Base-by-base conservation (phyloP, 148 eudicot species). In the Amaranthus hypochondriacus region DNA sequence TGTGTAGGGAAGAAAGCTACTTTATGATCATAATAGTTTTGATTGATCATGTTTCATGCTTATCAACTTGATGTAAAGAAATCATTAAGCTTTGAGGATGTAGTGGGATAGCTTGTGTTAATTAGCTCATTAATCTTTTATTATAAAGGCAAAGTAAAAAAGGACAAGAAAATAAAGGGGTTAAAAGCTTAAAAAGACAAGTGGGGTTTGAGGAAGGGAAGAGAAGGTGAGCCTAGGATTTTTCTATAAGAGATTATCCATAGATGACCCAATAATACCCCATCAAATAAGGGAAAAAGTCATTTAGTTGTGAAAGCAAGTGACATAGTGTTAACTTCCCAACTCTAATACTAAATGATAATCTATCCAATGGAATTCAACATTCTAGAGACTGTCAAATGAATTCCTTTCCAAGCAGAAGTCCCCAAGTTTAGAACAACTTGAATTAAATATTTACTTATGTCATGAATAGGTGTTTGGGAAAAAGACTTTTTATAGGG, bases 1-100 rank as follows among this genome's bases (percentile, higher is more conserved):
- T 74, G 55, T 55, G 55, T 65, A 5, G 28, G 15, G 28, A 21
- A 54, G 70, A 68, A 56, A 74, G 55, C 55, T 54, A 64, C 60
- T 54, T 64, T 74, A 18, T 65, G 69, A 66, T 66, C 64, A 55
- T 74, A 0, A 8, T 18, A 51, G 21, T 51, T 42, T 28, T 50
- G 5, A 43, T 54, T 68, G 49, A 69, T 69, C 60, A 69, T 54
- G 72, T 61, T 69, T 69, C 60, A 69, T 54, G 72, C 72, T 69
- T 69, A 69, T 55, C 66, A 59, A 28, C 63, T 59, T 71, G 66
- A 66, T 47, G 48, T 21, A 48, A 47, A 58, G 11, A 58, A 71
- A 47, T 58, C 28, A 54, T 15, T 42, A 9, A 48, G 49, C 66
- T 11, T 58, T 48, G 63, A 59, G 47, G 56, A 58, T 47, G 43